Percentiles rank a stretch among this genome's conserved stretches.
Evolutionary conservation across 2,329 filamentous ascomycete species (phyloP).

Genomic region (Fusarium torreyae): DNA sequence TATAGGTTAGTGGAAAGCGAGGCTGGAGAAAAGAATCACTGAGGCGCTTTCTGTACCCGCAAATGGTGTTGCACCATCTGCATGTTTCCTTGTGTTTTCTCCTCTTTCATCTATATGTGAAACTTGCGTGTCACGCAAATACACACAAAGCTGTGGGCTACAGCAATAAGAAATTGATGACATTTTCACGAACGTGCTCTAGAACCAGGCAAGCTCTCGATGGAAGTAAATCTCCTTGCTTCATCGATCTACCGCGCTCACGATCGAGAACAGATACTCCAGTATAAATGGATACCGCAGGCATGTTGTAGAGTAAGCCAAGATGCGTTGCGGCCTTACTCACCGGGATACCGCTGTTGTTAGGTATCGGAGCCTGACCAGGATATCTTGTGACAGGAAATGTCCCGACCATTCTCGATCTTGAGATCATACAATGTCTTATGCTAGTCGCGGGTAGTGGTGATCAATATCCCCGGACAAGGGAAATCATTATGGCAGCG

Average conservation of each 20-base stretch:
- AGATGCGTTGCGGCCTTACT: conserved; percentile 38
- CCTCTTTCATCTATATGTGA: conserved; percentile 16
- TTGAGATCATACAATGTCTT: background rate
- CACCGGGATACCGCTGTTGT: conserved; percentile 8
- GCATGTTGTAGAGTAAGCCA: conserved; percentile 11
- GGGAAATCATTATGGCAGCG: conserved; percentile 1
- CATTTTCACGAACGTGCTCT: background rate
- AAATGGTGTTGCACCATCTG: conserved; percentile 9
- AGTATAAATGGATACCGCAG: conserved; percentile 1
- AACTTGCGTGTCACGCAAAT: conserved; percentile 29
- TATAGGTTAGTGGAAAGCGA: background rate
- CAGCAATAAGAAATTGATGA: background rate
- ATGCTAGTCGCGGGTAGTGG: conserved; percentile 10
- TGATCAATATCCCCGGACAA: conserved; percentile 14
- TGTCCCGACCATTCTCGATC: background rate
- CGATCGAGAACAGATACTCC: conserved; percentile 2
- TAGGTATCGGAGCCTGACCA: conserved; percentile 2
- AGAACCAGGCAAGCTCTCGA: background rate
- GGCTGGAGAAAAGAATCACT: background rate
- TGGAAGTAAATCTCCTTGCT: background rate
- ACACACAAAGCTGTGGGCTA: conserved; percentile 4
- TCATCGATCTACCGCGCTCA: background rate
- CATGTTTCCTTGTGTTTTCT: conserved; percentile 19
- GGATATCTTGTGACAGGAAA: conserved; percentile 17
- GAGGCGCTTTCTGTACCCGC: conserved; percentile 4